Evolutionary conservation across 2,329 filamentous ascomycete genomes (phyloP), one percentile per base, ranked within the genome.

Genomic region (Ophiocordyceps robertsii): DNA sequence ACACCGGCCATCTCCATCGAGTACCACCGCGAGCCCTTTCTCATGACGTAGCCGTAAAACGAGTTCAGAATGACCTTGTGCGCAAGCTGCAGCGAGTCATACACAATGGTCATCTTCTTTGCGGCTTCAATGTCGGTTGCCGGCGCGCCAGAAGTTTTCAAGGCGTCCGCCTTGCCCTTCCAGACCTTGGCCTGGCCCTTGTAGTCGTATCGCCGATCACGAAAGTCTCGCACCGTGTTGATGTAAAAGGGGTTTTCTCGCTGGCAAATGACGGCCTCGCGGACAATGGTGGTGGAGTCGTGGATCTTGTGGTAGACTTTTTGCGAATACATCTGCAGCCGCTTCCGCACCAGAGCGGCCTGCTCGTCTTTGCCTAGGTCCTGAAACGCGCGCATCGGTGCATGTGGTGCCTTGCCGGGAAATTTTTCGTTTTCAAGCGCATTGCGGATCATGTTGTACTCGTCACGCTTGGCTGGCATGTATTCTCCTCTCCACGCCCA

Each of bases 261-360:
- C 58, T 98, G 92, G 56, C 92, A 98, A 54, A 98, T 96, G 57
- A 98, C 95, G 11, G 93, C 92, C 61, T 98, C 92, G 42, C 89
- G 80, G 47, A 92, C 82, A 45, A 93, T 92, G 0, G 86, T 96
- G 40, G 82, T 94, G 12, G 85, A 84, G 47, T 96, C 92, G 61
- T 94, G 89, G 46, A 98, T 96, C 62, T 96, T 98, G 72, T 98
- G 92, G 58, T 98, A 98, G 49, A 98, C 94, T 65, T 98, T 98
- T 61, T 96, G 94, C 56, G 87, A 93, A 66, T 94, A 98, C 30
- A 88, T 74, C 49, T 90, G 87, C 39, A 98, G 67, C 30, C 92
- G 80, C 57, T 96, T 98, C 51, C 87, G 83, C 40, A 94, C 72
- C 31, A 92, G 69, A 1, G 56, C 65, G 0, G 89, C 81, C 62